Base-by-base conservation (phyloP, 140 eudicot species). In the Ambrosia hybrid region DNA sequence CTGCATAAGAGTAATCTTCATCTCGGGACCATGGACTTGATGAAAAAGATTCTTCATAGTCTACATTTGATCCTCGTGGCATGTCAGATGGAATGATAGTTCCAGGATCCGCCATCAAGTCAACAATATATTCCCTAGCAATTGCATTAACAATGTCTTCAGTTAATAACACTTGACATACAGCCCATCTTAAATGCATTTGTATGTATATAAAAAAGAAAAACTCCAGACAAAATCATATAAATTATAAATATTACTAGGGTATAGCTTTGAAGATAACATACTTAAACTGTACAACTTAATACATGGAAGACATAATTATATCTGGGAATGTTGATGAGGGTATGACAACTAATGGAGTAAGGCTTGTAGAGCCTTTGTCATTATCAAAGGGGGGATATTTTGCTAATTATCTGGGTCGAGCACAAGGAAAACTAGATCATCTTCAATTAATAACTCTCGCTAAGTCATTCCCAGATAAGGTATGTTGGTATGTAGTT, bases 91-190 rank as follows among this genome's bases (percentile, higher is more conserved):
- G 99, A 81, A 90, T 84, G 58, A 94, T 89, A 3, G 99, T 94
- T 72, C 99, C 99, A 17, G 99, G 99, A 56, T 90, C 99, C 38
- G 96, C 91, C 96, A 88, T 90, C 38, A 94, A 71, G 76, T 94
- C 99, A 71, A 94, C 91, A 67, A 86, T 84, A 78, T 87, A 94
- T 67, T 94, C 99, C 91, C 99, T 94, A 85, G 13, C 65, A 87
- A 39, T 58, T 38, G 59, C 67, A 70, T 49, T 15, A 69, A 49
- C 36, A 41, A 67, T 51, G 51, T 14, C 43, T 33, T 71, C 53
- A 66, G 57, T 6, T 36, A 37, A 69, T 45, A 65, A 26, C 49
- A 43, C 48, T 30, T 58, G 37, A 43, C 57, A 60, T 43, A 58
- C n/a, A 72, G 5, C 30, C 71, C 4, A 8, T 51, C 14, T 26